A percentile compares a stretch with the other conserved stretches of the same genome.
phyloP scores from a whole-genome alignment of 495 filamentous ascomycete species.

The Penicillium lagena region DNA sequence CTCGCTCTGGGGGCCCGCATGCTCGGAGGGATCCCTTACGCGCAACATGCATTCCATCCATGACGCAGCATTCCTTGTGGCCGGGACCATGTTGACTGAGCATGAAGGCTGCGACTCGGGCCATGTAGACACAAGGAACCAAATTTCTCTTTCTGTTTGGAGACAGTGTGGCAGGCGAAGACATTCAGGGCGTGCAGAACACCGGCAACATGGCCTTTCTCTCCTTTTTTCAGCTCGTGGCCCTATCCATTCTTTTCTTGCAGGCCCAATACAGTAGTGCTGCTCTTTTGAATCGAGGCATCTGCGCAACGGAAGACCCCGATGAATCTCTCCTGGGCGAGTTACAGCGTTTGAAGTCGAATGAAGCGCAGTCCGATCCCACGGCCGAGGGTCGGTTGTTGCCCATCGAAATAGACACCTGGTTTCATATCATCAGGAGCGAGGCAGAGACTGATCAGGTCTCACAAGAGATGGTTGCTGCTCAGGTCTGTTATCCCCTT shows the following conservation, averaged over 20 bases:
- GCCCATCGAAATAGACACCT: conserved; percentile 40
- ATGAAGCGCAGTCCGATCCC: conserved; percentile 6
- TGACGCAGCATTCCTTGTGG: conserved; percentile 20
- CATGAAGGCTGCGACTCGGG: background rate
- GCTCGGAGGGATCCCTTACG: conserved; percentile 6
- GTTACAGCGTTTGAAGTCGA: conserved; percentile 15
- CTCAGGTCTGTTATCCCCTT: conserved; percentile 19
- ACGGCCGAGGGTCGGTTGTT: conserved; percentile 16
- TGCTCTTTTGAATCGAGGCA: conserved; percentile 15
- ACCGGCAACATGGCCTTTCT: conserved; percentile 21
- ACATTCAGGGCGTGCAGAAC: conserved; percentile 5
- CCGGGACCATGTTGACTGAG: conserved; percentile 1
- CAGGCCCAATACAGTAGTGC: conserved; percentile 15
- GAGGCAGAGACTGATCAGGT: conserved; percentile 22
- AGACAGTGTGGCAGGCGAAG: background rate
- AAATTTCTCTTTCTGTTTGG: background rate
- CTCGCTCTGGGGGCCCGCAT: conserved; percentile 1
- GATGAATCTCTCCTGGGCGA: conserved; percentile 20
- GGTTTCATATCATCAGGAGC: conserved; percentile 42
- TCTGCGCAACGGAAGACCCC: conserved; percentile 35
- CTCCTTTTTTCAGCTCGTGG: conserved; percentile 14
- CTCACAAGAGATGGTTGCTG: conserved; percentile 33
- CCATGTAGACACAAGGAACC: conserved; percentile 4
- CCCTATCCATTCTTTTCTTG: conserved; percentile 11
- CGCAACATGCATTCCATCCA: conserved; percentile 13